phyloP scores from a whole-genome alignment of 352 stramenopile species.

The Phytophthora hibernalis region DNA sequence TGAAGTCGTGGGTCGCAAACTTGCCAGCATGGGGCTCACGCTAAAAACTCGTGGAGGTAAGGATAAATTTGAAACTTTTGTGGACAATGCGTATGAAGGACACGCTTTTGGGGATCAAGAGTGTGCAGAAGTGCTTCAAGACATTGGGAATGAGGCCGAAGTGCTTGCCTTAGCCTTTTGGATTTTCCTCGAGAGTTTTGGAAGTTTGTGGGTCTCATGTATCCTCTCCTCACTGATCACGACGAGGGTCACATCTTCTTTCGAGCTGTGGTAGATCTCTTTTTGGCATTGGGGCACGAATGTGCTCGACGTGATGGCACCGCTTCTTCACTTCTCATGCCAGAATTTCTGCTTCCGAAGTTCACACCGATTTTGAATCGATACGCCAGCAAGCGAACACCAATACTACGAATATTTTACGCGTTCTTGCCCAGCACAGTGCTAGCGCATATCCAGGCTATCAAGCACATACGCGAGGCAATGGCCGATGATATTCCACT shows the following conservation, averaged over 20 bases:
- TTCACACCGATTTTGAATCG: constrained; percentile 37
- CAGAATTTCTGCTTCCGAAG: constrained; percentile 63
- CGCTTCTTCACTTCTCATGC: constrained; percentile 54
- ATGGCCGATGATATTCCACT: constrained; percentile 66
- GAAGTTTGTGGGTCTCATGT: constrained; percentile 65
- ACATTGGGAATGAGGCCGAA: constrained; percentile 56
- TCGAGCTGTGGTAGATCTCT: constrained; percentile 33
- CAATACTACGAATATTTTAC: constrained; percentile 67
- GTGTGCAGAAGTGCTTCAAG: constrained; percentile 41
- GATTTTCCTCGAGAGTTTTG: constrained; percentile 88
- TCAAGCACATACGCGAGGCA: constrained; percentile 79
- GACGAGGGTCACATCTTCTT: constrained; percentile 61
- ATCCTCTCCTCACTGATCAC: constrained; percentile 57
- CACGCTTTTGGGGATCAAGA: constrained; percentile 48
- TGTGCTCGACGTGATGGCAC: constrained; percentile 55
- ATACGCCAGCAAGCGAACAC: constrained; percentile 51
- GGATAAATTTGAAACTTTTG: constrained; percentile 77
- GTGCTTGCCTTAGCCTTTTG: constrained; percentile 69
- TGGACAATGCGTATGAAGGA: constrained; percentile 57
- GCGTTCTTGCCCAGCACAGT: constrained; percentile 60
- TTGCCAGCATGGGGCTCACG: constrained; percentile 36
- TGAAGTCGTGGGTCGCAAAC: constrained; percentile 49
- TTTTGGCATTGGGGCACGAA: constrained; percentile 52
- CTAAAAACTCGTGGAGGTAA: constrained; percentile 54
- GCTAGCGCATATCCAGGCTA: constrained; percentile 72